phyloP scores from a whole-genome alignment of 1,284 basidiomycete species.

The Fomitopsis betulina region DNA sequence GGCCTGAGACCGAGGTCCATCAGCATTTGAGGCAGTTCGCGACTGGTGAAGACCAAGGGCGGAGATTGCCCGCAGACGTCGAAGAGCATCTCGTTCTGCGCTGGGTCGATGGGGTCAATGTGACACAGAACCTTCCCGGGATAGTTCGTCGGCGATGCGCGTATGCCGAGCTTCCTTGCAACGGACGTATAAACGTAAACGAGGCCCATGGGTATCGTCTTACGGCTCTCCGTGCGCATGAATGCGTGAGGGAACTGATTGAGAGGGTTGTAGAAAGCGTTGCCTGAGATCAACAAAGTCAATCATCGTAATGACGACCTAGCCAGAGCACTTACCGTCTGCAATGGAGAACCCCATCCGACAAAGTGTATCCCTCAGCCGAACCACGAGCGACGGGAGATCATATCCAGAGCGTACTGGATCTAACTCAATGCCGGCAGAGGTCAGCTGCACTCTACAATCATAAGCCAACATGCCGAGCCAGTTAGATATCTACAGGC shows the following conservation, averaged over 20 bases:
- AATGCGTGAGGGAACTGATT: constrained; percentile 60
- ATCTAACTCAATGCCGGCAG: constrained; percentile 11
- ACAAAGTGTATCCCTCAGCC: constrained; percentile 17
- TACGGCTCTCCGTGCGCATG: constrained; percentile 38
- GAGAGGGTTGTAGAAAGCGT: constrained; percentile 35
- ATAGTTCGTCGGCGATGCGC: constrained; percentile 50
- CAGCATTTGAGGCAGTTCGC: constrained; percentile 28
- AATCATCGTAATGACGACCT: background rate
- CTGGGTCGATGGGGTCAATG: constrained; percentile 12
- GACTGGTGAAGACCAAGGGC: constrained; percentile 13
- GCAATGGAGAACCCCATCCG: constrained; percentile 18
- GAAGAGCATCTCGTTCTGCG: constrained; percentile 15
- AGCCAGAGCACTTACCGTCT: constrained; percentile 9
- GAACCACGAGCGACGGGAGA: constrained; percentile 13
- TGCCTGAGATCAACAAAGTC: constrained; percentile 5
- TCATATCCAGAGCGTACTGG: constrained; percentile 14
- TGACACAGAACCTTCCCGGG: constrained; percentile 42
- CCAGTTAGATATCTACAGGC: constrained; percentile 28
- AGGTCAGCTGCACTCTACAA: constrained; percentile 30
- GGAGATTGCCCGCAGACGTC: constrained; percentile 25
- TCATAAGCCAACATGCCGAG: constrained; percentile 36
- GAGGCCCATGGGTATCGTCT: constrained; percentile 56
- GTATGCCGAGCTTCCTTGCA: constrained; percentile 44
- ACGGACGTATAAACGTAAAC: constrained; percentile 56
- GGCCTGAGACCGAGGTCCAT: constrained; percentile 18